Base-by-base conservation (phyloP, 148 eudicot genomes). In the Chenopodium formosanum region DNA sequence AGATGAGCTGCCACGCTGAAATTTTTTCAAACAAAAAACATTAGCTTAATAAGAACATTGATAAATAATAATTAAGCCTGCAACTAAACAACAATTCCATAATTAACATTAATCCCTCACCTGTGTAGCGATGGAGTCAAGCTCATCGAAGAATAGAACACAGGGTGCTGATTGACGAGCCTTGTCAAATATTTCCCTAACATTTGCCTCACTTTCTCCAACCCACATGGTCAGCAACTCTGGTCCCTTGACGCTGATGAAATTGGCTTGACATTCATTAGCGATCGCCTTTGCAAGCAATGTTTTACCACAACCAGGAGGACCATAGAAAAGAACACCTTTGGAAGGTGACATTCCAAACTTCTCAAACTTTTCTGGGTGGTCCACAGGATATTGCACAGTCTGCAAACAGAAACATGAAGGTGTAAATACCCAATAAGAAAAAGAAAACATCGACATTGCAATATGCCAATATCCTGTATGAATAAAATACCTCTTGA, bases 231-330 rank as follows among this genome's bases (percentile, higher is more conserved):
- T 92, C 13, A 91, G 90, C 88, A 92, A 80, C 81, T 92, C 94
- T 3, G 94, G 94, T 58, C 94, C 94, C 77, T 92, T 92, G 67
- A 92, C 63, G 64, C 94, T 89, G 66, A 92, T 92, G 81, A 92
- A 91, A 85, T 92, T 91, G 19, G 97, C 97, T 73, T 91, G 94
- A 53, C 97, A 92, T 73, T 92, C 94, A 77, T 91, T 91, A 58
- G 97, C 92, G 76, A 92, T 92, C 46, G 97, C 97, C 86, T 92
- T 91, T 76, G 97, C 97, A 34, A 92, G 82, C 60, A 92, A 74
- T 25, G 97, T 92, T 76, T 92, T 92, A 48, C 97, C 97, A 84
- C 94, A 92, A 14, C 97, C 94, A 66, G 94, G 97, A n/a, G 97
- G 97, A 11, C 94, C 94, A 76, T 92, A 92, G 84, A 91, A 90